Evolutionary conservation across 2,329 filamentous ascomycete genomes (phyloP), one percentile per base, ranked within the genome.

Genomic region (Talaromyces amestolkiae): DNA sequence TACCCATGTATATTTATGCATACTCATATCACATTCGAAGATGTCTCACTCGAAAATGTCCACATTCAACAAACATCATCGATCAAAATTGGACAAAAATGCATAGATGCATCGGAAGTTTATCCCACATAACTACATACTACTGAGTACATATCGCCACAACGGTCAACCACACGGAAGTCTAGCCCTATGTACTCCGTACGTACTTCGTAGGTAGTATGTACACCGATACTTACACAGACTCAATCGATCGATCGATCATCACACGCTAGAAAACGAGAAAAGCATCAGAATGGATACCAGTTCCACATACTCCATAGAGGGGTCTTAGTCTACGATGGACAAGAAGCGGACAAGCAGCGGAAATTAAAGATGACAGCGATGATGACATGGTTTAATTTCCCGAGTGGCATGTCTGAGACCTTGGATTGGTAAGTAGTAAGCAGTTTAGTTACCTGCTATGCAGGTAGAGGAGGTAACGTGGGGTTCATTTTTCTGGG

Each of bases 381-480:
- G 53, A 37, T 31, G 56, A 45, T 59, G 39, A 59, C 56, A 59
- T 43, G 31, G 5, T 39, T 39, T 39, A 22, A 58, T 58, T 58
- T 56, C 51, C 53, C 11, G 37, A n/a, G 31, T 54, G 51, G 6
- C 31, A 54, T 31, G 47, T 54, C 17, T 22, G 35, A n/a, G 31
- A 33, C 13, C 19, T 27, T 17, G 27, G 27, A 31, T 31, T 5
- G 27, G 27, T 31, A 31, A 31, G 27, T 7, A 31, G 27, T 31
- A 31, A 31, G 27, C 7, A 31, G 1, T 31, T 31, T 31, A 31
- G 27, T 31, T 7, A 31, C 27, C 5, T 31, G 7, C 27, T 31
- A 31, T 6, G 27, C 6, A 31, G 27, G 27, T 31, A 31, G 27
- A 31, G 35, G 9, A 37, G 11, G 31, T 15, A 56, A 39, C 56